Evolutionary conservation across 495 filamentous ascomycete species (phyloP).

Genomic region (Talaromyces borbonicus): DNA sequence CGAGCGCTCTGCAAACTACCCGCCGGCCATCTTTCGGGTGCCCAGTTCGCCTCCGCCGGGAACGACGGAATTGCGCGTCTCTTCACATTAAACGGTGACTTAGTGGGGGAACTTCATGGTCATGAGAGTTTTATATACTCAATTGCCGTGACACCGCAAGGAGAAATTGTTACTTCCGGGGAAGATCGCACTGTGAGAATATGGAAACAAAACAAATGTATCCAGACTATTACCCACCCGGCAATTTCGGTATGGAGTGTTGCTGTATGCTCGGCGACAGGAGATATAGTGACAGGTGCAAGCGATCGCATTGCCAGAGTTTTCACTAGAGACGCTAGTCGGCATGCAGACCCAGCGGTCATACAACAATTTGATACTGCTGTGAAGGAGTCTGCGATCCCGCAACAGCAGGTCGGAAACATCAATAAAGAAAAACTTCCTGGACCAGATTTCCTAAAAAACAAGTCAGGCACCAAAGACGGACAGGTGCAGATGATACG

Average conservation of each 20-base stretch:
- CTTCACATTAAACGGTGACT: slow-evolving; percentile 66
- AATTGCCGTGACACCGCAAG: slow-evolving; percentile 62
- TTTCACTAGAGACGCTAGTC: slow-evolving; percentile 66
- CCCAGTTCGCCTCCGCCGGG: slow-evolving; percentile 79
- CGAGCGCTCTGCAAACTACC: slow-evolving; percentile 78
- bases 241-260: slow-evolving; percentile 96
- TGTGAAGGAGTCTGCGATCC: slow-evolving; percentile 75
- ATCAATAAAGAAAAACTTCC: slow-evolving; percentile 87
- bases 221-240: slow-evolving; percentile 95
- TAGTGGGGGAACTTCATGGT: slow-evolving; percentile 65
- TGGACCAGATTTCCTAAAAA: slow-evolving; percentile 71
- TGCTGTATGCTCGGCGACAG: slow-evolving; percentile 65
- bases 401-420: slow-evolving; percentile 66
- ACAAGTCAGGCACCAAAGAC: slow-evolving; percentile 78
- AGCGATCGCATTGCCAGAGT: slow-evolving; percentile 82
- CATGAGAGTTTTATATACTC: slow-evolving; percentile 97
- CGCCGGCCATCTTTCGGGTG: slow-evolving; percentile 63
- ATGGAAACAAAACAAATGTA: slow-evolving; percentile 72
- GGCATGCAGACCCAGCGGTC: slow-evolving; percentile 51
- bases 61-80: slow-evolving; percentile 81
- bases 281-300: slow-evolving; percentile 86
- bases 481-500: slow-evolving; percentile 88
- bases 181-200: slow-evolving; percentile 88
- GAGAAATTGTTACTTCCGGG: slow-evolving; percentile 81
- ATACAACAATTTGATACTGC: slow-evolving; percentile 65